phyloP scores from a whole-genome alignment of 306 rosid genomes.

The Vachellia collinsii region DNA sequence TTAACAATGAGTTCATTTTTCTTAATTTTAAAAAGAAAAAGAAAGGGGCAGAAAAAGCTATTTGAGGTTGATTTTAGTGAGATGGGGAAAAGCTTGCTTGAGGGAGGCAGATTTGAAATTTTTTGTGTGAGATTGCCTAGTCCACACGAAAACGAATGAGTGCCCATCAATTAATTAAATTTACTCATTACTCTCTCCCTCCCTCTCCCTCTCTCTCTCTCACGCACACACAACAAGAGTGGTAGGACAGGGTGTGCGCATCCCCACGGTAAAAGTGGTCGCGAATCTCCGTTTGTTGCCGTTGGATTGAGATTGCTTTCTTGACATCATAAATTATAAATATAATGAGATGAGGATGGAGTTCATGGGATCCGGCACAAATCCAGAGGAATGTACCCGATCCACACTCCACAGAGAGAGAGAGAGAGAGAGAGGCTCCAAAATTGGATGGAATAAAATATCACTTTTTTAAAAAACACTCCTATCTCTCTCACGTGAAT shows the following conservation, averaged over 20 bases:
- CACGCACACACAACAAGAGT: not conserved
- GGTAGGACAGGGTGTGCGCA: slow-evolving; percentile 2
- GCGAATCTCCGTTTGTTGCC: not conserved
- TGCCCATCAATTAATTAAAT: not conserved
- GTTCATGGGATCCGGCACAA: slow-evolving; percentile 29
- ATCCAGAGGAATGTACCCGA: slow-evolving; percentile 31
- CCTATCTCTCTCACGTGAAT: too few species aligned
- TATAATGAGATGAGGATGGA: not conserved
- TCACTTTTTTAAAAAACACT: too few species aligned
- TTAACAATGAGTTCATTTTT: too few species aligned
- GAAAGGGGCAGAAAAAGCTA: too few species aligned
- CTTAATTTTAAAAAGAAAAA: too few species aligned
- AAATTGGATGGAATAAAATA: not conserved
- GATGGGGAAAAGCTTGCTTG: slow-evolving; percentile 27
- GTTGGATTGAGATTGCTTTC: not conserved
- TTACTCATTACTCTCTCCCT: not conserved
- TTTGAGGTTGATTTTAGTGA: not conserved
- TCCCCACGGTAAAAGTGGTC: slow-evolving; percentile 19
- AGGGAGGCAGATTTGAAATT: slow-evolving; percentile 28
- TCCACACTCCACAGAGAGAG: not conserved
- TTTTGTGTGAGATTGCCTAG: slow-evolving; percentile 1
- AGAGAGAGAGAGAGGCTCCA: not conserved
- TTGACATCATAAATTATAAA: not conserved
- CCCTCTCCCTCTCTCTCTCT: not conserved
- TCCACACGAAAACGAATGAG: slow-evolving; percentile 33